phyloP scores from a whole-genome alignment of 306 rosid species.

The Carpinus fangiana region DNA sequence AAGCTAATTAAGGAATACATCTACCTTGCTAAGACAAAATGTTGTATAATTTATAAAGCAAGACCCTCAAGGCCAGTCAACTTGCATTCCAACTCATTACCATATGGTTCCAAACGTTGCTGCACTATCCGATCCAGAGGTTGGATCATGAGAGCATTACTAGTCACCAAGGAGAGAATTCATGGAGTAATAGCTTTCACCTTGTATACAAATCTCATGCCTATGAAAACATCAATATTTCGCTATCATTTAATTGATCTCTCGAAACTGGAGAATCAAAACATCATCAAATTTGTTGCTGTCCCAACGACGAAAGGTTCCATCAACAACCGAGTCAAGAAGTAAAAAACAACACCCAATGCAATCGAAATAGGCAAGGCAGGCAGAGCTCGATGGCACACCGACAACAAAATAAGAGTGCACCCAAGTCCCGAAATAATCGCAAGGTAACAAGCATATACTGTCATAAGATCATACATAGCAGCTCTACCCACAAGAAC shows the following conservation, averaged over 20 bases:
- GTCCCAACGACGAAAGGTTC: conserved; percentile 94
- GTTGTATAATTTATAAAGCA: conserved; percentile 25
- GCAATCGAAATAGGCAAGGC: conserved; percentile 90
- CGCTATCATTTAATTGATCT: conserved; percentile 29
- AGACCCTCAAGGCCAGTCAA: background rate
- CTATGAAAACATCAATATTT: conserved; percentile 28
- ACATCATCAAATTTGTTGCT: conserved; percentile 85
- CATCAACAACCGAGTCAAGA: conserved; percentile 83
- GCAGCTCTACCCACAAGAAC: conserved; percentile 98
- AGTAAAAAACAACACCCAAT: conserved; percentile 79
- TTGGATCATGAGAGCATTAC: conserved; percentile 14
- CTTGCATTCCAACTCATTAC: background rate
- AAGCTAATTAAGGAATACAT: background rate
- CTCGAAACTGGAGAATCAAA: conserved; percentile 40
- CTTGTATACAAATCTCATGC: conserved; percentile 29
- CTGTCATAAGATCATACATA: conserved; percentile 97
- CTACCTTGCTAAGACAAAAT: background rate
- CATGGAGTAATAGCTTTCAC: conserved; percentile 17
- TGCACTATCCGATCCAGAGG: conserved; percentile 24
- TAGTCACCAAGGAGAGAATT: conserved; percentile 26
- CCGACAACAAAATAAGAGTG: conserved; percentile 84
- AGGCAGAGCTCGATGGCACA: conserved; percentile 75
- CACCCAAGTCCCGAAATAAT: conserved; percentile 88
- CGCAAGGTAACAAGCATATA: conserved; percentile 95
- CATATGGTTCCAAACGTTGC: conserved; percentile 20